Base-by-base conservation (phyloP, 108 stramenopile species). In the Nitzschia putrida region DNA sequence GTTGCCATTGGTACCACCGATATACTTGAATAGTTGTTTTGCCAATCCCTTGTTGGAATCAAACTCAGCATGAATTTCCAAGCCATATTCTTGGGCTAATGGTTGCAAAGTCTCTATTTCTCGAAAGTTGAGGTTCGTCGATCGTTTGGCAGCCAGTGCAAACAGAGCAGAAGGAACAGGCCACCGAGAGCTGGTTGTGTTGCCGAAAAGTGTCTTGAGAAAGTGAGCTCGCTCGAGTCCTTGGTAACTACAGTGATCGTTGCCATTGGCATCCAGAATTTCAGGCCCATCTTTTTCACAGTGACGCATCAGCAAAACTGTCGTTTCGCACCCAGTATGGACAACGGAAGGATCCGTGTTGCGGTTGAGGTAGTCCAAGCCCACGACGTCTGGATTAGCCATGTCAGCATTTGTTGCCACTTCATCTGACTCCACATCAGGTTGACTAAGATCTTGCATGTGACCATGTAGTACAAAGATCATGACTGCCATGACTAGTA, bases 281-380 rank as follows among this genome's bases (percentile, higher is more conserved):
- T 58, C 57, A 6, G 69, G 60, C 24, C 77, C 80, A 9, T 72
- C 14, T 63, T 84, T 84, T 53, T 85, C 84, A 66, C 84, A 85
- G 49, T 85, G 84, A 10, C 84, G 74, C 23, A 82, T 43, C 1
- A 85, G 12, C 6, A 85, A 7, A 18, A 85, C 12, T n/a, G 84
- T 85, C 4, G 74, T 66, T 55, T 85, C 80, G 64, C 84, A 85
- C 0, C 81, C 71, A 14, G 71, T 45, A 18, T 49, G 51, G 21
- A 67, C 53, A 64, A 54, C n/a, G 8, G 66, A 54, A 20, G 52
- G 12, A 26, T 45, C 37, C 11, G 54, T 57, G 13, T 53, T 7
- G 7, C 23, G 20, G 20, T 51, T 68, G 3, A 68, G 26, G 8
- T 56, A 16, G 20, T 68, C 40, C 39, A 68, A 47, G 9, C 7